Evolutionary conservation across 768 basidiomycete genomes (phyloP), one percentile per base, ranked within the genome.

Genomic region (Hygrocybe punicea): DNA sequence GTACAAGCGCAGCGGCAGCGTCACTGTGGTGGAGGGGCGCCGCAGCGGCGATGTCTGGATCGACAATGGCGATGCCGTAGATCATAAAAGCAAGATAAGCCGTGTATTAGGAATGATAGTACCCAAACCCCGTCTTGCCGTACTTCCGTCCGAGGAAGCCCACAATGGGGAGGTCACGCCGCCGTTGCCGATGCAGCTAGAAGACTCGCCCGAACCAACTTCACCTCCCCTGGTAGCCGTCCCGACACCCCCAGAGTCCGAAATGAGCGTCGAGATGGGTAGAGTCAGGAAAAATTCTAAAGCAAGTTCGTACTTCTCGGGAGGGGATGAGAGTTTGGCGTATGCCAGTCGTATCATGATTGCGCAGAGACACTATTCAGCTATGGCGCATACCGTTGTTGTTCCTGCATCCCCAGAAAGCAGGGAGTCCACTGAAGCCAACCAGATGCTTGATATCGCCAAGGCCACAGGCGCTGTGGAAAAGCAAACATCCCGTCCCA

Each of bases 1-100:
- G 52, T 84, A 82, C 69, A 87, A 85, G 67, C 81, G 81, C 54
- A 85, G 84, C 67, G 77, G 78, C 46, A 85, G 82, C 59, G 78
- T 82, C 49, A 87, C 85, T 17, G 81, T 87, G 39, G 82, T 89
- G 19, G 85, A 89, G 68, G 83, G 81, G 25, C 81, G 85, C 33
- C 83, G 85, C 47, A 87, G 85, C 61, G 85, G 85, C 23, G 87
- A 89, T 62, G 82, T 89, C 25, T 89, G 88, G 88, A 69, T 89
- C 60, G 67, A 81, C 11, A 85, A 85, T 53, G 86, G 87, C n/a
- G 82, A 89, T 58, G 87, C 87, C 6, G 73, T 85, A 19, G 84
- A 86, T 49, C 84, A 84, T 1, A 86, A 84, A 68, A 72, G 73
- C 54, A 85, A 83, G 62, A 60, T 87, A 29, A 76, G 81, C 42